phyloP scores from a whole-genome alignment of 371 early-diverging fungal species.

The Mucor piriformis region DNA sequence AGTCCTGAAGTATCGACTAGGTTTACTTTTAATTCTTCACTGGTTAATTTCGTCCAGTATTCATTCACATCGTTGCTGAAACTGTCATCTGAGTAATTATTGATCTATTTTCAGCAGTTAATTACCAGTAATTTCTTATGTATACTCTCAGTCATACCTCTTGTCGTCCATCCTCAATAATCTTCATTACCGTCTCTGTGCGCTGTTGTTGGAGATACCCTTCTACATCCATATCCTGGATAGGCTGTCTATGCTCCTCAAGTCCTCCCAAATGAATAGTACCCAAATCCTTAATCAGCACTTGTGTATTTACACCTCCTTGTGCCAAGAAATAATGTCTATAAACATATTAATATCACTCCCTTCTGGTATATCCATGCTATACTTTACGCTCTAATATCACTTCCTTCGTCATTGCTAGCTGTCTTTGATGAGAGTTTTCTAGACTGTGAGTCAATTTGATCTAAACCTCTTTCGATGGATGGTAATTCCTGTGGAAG shows the following conservation, averaged over 20 bases:
- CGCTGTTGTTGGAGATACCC: constrained; percentile 34
- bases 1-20: neutral
- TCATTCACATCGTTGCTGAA: constrained; percentile 28
- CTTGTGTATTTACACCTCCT: constrained; percentile 48
- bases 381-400: constrained; percentile 41
- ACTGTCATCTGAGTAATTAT: constrained; percentile 19
- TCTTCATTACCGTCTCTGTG: constrained; percentile 31
- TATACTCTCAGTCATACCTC: constrained; percentile 45
- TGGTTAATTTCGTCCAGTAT: constrained; percentile 9
- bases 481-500: constrained; percentile 37
- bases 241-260: constrained; percentile 42
- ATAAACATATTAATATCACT: neutral
- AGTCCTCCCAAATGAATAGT: constrained; percentile 46
- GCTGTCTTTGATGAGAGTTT: constrained; percentile 28
- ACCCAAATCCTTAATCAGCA: constrained; percentile 44
- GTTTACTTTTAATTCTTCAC: constrained; percentile 3
- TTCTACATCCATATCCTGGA: constrained; percentile 50
- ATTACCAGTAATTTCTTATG: too few species aligned
- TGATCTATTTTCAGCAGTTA: too few species aligned
- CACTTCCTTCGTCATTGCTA: constrained; percentile 21
- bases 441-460: constrained; percentile 42
- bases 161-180: constrained; percentile 36
- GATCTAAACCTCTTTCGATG: constrained; percentile 45
- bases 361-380: too few species aligned
- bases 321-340: constrained; percentile 53